Evolutionary conservation across 1,284 basidiomycete genomes (phyloP), one percentile per base, ranked within the genome.

Genomic region (Naganishia cerealis): DNA sequence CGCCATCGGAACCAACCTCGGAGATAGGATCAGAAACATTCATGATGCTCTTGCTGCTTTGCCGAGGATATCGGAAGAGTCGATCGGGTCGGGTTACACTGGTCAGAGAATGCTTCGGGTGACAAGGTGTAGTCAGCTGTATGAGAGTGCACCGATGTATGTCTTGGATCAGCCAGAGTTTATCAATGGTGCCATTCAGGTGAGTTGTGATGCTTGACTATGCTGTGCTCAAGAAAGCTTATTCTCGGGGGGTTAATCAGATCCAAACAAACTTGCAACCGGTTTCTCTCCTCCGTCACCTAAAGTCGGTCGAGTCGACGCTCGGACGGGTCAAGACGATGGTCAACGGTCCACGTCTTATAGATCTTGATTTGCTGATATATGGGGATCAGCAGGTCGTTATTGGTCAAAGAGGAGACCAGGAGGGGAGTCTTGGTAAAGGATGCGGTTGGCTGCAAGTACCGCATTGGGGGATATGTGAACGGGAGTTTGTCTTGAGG

Each of bases 71-170:
- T 46, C 71, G 73, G 67, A 75, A 70, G 29, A 68, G 73, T 1
- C 73, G 76, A 13, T 69, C 71, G 0, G 69, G 73, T 21, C 79
- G 48, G 62, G 13, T 67, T 77, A 29, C 56, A 68, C 42, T 48
- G 57, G 67, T 7, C 75, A 75, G 21, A 39, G 56, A 13, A 61
- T 36, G 8, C 71, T 87, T 4, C 76, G 75, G 16, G 81, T 94
- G 16, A 80, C 90, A 33, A 85, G 91, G 72, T 94, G 92, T 0
- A 94, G 92, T 76, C 92, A 94, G 80, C 80, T 99, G 81, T 99
- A 99, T 78, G 90, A 97, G 80, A 94, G 90, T 21, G 84, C 88
- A 24, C 93, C 96, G 0, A 98, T 98, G 96, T 99, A 99, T 79
- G 88, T 95, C 29, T 86, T 86, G 18, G 88, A 96, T 71, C 95